Conservation (phyloP, 345 rosid species). For the Lenwebbia sp. region DNA sequence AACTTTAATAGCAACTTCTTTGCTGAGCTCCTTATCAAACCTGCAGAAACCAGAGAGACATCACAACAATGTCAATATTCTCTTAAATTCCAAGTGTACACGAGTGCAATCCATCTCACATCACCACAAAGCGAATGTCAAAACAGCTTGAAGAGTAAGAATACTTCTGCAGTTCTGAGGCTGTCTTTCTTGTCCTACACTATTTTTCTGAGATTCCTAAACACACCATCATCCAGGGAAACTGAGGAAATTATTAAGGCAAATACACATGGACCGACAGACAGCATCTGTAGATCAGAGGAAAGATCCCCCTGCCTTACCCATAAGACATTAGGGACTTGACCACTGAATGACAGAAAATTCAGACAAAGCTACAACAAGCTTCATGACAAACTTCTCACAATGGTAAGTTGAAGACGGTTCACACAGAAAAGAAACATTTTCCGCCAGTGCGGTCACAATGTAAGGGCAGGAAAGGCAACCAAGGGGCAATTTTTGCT, state of each 20-base stretch:
- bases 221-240: background rate
- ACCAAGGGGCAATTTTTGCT: background rate
- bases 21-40: slow-evolving; percentile 90
- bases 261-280: background rate
- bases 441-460: background rate
- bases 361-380: background rate
- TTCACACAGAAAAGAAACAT: background rate
- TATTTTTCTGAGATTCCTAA: background rate
- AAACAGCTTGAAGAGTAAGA: background rate
- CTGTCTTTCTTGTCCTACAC: background rate
- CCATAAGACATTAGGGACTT: background rate
- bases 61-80: background rate
- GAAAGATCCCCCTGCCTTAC: background rate
- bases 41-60: slow-evolving; percentile 36
- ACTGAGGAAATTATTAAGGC: background rate
- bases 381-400: background rate
- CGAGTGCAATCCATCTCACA: background rate
- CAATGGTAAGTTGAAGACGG: background rate
- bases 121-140: background rate
- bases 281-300: background rate
- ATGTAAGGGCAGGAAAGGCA: background rate
- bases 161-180: background rate
- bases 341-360: background rate
- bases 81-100: background rate
- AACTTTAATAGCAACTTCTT: slow-evolving; percentile 97